Base-by-base conservation (phyloP, 2,329 filamentous ascomycete species). In the Aspergillus arachidicola region DNA sequence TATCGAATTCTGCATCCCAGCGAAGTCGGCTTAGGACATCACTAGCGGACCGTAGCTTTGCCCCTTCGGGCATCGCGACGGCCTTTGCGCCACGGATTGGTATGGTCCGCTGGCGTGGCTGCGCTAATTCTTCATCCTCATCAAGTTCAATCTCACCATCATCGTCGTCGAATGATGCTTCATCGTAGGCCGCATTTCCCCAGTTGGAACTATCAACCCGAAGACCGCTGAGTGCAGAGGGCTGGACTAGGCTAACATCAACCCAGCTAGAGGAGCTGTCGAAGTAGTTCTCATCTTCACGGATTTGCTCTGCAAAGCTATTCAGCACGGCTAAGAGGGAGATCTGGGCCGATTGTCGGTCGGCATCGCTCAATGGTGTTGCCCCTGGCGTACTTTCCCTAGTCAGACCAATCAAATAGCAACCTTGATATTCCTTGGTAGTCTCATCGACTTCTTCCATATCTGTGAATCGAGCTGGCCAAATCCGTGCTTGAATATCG, bases 281-380 rank as follows among this genome's bases (percentile, higher is more conserved):
- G 10, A 62, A 62, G 60, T 62, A 62, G 19, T 59, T 62, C 30
- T 59, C 60, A 12, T 62, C 60, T 12, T 32, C 19, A 28, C 60
- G 60, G 36, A 62, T 56, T 26, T 59, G 23, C 19, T 59, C 56
- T 0, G 57, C 60, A 34, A 62, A 62, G 14, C 50, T 36, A 41
- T 59, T 59, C 3, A 62, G 32, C 6, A 62, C 43, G 16, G 60
- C 36, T 5, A 58, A 5, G 1, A 62, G 50, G 14, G 60, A 48
- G 16, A 59, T 62, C 3, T 59, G 21, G 5, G 60, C 60, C 11
- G 60, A 62, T 14, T 59, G 56, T 11, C 38, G 36, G 34, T 62
- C 60, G 2, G 23, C 56, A 2, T 21, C 30, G 19, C 28, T 36
- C 19, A 23, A 30, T 14, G 57, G n/a, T 6, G 48, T 7, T 2